These are phyloP conservation scores for Neopestalotiopsis rosae DNA, from an alignment of 2,329 filamentous ascomycete genomes.

Conservation along the genomic window DNA sequence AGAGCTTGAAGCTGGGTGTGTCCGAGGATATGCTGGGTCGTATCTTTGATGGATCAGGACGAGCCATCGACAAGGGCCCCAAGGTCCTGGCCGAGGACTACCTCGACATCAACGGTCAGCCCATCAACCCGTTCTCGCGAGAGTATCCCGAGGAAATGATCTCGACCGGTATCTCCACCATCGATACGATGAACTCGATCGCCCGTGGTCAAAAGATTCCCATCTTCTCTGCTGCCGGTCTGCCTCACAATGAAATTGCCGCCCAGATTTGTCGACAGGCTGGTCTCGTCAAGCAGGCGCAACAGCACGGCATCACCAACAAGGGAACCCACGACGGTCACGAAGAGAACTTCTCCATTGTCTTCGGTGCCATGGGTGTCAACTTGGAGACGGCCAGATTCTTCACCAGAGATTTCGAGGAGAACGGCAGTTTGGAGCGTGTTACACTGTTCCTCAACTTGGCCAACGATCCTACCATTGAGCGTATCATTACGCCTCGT, in stretches of 20 bases:
- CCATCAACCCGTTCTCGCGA: slow-evolving; percentile 97
- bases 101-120: slow-evolving; percentile 97
- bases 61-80: slow-evolving; percentile 97
- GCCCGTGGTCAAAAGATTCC: slow-evolving; percentile 99
- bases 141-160: slow-evolving; percentile 99
- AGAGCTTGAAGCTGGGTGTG: slow-evolving; percentile 97
- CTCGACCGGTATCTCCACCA: slow-evolving; percentile 97
- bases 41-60: slow-evolving; percentile 97
- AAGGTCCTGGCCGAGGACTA: slow-evolving; percentile 98
- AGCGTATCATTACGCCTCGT: slow-evolving; percentile 99
- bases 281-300: slow-evolving; percentile 75
- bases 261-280: slow-evolving; percentile 99
- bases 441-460: slow-evolving; percentile 98
- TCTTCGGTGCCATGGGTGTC: slow-evolving; percentile 99
- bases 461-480: slow-evolving; percentile 98
- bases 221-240: slow-evolving; percentile 97
- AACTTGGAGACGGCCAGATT: slow-evolving; percentile 99
- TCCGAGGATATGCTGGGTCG: slow-evolving; percentile 99
- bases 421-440: slow-evolving; percentile 98
- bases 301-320: slow-evolving; percentile 71
- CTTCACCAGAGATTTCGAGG: slow-evolving; percentile 98
- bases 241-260: slow-evolving; percentile 99
- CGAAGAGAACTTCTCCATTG: slow-evolving; percentile 99
- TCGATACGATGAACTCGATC: slow-evolving; percentile 98
- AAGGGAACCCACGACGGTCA: slow-evolving; percentile 97